Conservation (phyloP, 768 basidiomycete genomes). For the Postia placenta region DNA sequence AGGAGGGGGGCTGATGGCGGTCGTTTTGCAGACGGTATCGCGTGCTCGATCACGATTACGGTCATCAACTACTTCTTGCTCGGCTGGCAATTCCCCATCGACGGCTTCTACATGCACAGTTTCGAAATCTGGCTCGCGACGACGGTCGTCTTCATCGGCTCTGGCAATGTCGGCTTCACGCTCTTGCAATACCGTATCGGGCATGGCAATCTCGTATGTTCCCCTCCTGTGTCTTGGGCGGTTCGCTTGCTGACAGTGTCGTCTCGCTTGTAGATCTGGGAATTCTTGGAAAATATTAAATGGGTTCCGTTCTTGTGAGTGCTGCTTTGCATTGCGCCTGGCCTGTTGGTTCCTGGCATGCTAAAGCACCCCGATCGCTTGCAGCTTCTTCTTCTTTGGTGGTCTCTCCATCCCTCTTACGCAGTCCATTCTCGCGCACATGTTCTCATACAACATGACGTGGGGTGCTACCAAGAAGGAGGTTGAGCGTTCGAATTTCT, state of each 20-base stretch:
- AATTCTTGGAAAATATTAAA: constrained; percentile 26
- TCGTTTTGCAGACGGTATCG: constrained; percentile 41
- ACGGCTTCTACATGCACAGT: constrained; percentile 71
- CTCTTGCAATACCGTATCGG: constrained; percentile 71
- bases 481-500: constrained; percentile 86
- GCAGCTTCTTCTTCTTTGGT: constrained; percentile 74
- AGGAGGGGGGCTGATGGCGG: not conserved
- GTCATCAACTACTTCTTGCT: constrained; percentile 72
- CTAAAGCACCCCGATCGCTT: not conserved
- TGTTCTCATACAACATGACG: constrained; percentile 72
- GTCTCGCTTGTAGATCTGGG: constrained; percentile 14
- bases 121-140: constrained; percentile 81
- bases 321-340: not conserved
- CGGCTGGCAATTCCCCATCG: constrained; percentile 66
- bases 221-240: not conserved
- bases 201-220: constrained; percentile 22
- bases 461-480: constrained; percentile 83
- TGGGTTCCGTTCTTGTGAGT: constrained; percentile 38
- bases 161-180: constrained; percentile 66
- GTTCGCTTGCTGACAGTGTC: not conserved
- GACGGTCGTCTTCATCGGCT: constrained; percentile 70
- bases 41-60: constrained; percentile 58
- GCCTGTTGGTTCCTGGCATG: not conserved
- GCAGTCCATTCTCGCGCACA: constrained; percentile 57
- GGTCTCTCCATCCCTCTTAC: constrained; percentile 69